phyloP scores from a whole-genome alignment of 345 rosid genomes.

The Laguncularia racemosa region DNA sequence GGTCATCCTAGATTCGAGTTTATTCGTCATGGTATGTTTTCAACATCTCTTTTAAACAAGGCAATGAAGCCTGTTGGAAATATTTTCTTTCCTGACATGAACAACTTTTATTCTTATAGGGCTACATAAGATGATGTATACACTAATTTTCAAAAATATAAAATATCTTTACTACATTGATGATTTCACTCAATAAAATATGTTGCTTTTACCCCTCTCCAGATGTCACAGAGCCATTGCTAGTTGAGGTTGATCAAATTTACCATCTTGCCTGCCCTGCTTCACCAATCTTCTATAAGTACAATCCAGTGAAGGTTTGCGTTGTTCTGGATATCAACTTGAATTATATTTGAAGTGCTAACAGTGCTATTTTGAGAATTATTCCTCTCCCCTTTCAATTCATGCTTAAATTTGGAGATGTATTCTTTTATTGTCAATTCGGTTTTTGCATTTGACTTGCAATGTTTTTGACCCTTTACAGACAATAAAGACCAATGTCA shows the following conservation, averaged over 20 bases:
- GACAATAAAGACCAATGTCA: slow-evolving; percentile 97
- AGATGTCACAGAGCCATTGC: slow-evolving; percentile 93
- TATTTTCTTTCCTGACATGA: background rate
- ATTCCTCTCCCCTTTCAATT: background rate
- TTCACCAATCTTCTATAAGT: slow-evolving; percentile 93
- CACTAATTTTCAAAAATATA: no score
- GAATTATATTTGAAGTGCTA: background rate
- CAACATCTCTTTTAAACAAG: background rate
- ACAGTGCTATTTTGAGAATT: background rate
- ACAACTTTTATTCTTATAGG: no score
- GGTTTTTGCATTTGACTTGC: background rate
- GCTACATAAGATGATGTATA: no score
- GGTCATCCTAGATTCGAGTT: slow-evolving; percentile 98
- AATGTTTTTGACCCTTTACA: slow-evolving; percentile 16
- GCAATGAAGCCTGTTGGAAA: background rate
- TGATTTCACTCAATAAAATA: background rate
- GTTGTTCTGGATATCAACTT: background rate
- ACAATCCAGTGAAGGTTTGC: slow-evolving; percentile 93
- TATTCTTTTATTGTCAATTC: background rate
- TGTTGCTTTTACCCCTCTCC: slow-evolving; percentile 1
- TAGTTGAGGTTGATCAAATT: slow-evolving; percentile 83
- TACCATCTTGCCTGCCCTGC: slow-evolving; percentile 99
- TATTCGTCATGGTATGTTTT: slow-evolving; percentile 70
- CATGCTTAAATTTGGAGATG: background rate
- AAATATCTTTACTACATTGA: background rate